phyloP scores from a whole-genome alignment of 2,329 filamentous ascomycete species.

The Aspergillus fumigatus region DNA sequence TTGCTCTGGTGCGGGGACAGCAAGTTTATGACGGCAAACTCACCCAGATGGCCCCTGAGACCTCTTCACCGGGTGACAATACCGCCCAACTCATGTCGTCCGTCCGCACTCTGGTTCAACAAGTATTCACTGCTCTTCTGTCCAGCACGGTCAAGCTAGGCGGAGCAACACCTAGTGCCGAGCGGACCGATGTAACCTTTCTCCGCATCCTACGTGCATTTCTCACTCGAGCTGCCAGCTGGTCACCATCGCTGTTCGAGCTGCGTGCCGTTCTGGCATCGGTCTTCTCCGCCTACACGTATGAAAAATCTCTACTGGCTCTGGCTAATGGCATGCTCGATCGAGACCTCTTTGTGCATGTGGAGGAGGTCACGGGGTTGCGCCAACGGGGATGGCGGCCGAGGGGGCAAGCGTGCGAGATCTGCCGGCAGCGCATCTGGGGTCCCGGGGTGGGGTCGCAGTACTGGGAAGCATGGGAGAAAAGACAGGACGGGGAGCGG shows the following conservation, averaged over 20 bases:
- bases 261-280: conserved; percentile 78
- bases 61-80: conserved; percentile 16
- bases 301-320: conserved; percentile 82
- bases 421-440: conserved; percentile 78
- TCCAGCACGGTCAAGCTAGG: conserved; percentile 60
- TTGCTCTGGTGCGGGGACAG: conserved; percentile 48
- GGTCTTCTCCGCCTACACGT: conserved; percentile 92
- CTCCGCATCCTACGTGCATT: conserved; percentile 85
- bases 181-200: conserved; percentile 65
- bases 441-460: conserved; percentile 75
- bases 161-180: conserved; percentile 21
- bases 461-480: conserved; percentile 80
- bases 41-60: conserved; percentile 11
- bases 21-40: conserved; percentile 21
- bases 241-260: conserved; percentile 81
- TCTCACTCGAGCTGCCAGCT: conserved; percentile 71
- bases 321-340: conserved; percentile 85
- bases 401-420: conserved; percentile 79
- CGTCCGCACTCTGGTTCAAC: conserved; percentile 77
- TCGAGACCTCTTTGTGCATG: conserved; percentile 80
- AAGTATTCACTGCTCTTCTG: conserved; percentile 82
- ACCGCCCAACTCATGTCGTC: conserved; percentile 53
- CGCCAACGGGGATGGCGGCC: conserved; percentile 87
- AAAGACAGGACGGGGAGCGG: conserved; percentile 41
- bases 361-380: conserved; percentile 67